A percentile compares a stretch with the other conserved stretches of the same genome.
Evolutionary conservation across 1,139 yeast species (phyloP).

Genomic region (Taphrina pruni): DNA sequence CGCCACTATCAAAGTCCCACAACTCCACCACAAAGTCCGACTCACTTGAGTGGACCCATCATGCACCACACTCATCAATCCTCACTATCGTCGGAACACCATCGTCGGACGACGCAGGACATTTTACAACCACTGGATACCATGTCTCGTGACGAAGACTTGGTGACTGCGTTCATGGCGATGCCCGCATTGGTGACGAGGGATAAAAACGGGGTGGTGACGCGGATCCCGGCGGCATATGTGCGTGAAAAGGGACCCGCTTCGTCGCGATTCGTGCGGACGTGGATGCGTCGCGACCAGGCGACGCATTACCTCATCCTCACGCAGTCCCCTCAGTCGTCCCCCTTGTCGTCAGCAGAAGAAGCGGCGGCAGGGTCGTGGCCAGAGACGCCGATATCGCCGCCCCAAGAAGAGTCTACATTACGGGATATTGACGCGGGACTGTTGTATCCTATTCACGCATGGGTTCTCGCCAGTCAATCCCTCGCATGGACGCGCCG

Average conservation of each 20-base stretch:
- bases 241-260: slow-evolving; percentile 7
- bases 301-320: slow-evolving; percentile 21
- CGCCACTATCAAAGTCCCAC: not conserved
- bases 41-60: no score
- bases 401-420: no score
- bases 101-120: no score
- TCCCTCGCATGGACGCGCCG: not conserved
- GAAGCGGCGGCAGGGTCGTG: not conserved
- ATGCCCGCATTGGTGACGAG: slow-evolving; percentile 4
- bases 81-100: no score
- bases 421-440: no score
- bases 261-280: not conserved
- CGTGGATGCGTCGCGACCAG: slow-evolving; percentile 14
- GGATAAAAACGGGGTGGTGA: slow-evolving; percentile 4
- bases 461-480: not conserved
- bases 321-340: not conserved
- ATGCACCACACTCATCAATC: not conserved
- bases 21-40: not conserved
- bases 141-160: no score
- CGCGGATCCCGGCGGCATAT: slow-evolving; percentile 12
- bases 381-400: not conserved
- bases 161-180: not conserved
- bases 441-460: not conserved
- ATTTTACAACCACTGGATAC: no score
- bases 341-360: not conserved